Base-by-base conservation (phyloP, 2,329 filamentous ascomycete genomes). In the Hortaea werneckii region DNA sequence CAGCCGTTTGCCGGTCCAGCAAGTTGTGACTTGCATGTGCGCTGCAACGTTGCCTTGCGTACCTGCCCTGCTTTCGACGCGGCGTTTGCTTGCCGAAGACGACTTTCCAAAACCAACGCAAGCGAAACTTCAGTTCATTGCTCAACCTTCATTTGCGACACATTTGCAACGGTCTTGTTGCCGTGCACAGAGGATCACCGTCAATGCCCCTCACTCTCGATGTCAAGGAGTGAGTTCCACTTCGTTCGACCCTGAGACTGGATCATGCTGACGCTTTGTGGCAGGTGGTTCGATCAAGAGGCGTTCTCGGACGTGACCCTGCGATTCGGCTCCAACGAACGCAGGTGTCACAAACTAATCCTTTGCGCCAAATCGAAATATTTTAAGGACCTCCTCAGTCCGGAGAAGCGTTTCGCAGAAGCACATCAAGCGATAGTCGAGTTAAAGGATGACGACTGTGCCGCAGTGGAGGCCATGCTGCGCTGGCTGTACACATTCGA, bases 401-500 rank as follows among this genome's bases (percentile, higher is more conserved):
- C 48, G 1, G 39, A 6, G 1, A 45, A 40, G 26, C 32, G 10
- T 6, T 46, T 46, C 26, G 43, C 40, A 1, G 46, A 51, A 29
- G 26, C 40, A 3, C n/a, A 29, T 2, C 30, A 46, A 5, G 6
- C 5, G 1, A 20, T 37, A 1, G 42, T 51, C 26, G 41, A 49
- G 29, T 29, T 51, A 1, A 39, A 46, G 28, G 46, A 46, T 5
- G 46, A 51, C 29, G 43, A 49, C 32, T 35, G 45, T 13, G 46
- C 47, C 6, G 49, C 43, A 0, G 43, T 46, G 7, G 37, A 46
- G 29, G 49, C 46, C 9, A 44, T 51, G 40, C 43, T 51, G 20
- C 43, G 46, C 13, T 49, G 46, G 45, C 34, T 48, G 10, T 51
- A 51, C 37, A 41, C 40, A 30, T 49, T 48, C 38, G 43, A 48